These are phyloP conservation scores for Aphanocladium album DNA, from an alignment of 2,329 filamentous ascomycete genomes.

Conservation along the genomic window DNA sequence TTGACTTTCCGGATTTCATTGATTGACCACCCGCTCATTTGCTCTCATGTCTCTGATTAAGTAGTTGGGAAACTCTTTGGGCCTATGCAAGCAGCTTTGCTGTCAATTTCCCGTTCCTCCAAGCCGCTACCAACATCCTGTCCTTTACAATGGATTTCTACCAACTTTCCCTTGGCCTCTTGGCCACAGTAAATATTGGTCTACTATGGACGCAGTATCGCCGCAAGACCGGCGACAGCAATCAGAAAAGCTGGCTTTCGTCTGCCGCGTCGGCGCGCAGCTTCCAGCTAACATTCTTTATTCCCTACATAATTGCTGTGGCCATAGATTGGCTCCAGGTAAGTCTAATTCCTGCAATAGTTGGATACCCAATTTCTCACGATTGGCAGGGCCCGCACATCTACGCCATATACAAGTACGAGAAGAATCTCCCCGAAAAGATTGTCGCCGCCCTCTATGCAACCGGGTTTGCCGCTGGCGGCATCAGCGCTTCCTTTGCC, in stretches of 20 bases:
- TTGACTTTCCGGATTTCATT: not conserved
- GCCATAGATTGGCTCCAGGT: slow-evolving; percentile 32
- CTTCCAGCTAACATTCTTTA: slow-evolving; percentile 7
- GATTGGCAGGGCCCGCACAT: slow-evolving; percentile 39
- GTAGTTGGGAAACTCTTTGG: not conserved
- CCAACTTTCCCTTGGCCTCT: not conserved
- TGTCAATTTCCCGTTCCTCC: not conserved
- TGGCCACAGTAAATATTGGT: not conserved
- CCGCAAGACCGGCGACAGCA: not conserved
- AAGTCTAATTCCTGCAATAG: not conserved
- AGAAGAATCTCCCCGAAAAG: slow-evolving; percentile 40
- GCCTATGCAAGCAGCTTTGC: not conserved
- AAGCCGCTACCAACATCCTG: not conserved
- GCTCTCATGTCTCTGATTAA: not conserved
- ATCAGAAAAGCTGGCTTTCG: not conserved
- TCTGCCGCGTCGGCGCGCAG: not conserved
- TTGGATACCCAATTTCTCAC: not conserved
- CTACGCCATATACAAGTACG: slow-evolving; percentile 48
- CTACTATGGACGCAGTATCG: not conserved
- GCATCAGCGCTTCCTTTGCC: slow-evolving; percentile 37
- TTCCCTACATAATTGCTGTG: slow-evolving; percentile 20
- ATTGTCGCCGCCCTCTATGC: slow-evolving; percentile 41
- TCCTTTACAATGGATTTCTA: slow-evolving; percentile 8
- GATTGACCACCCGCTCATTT: not conserved
- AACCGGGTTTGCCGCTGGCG: slow-evolving; percentile 44